These are phyloP conservation scores for Yamadazyma akitaensis DNA, from an alignment of 805 yeast genomes.

Conservation along the genomic window DNA sequence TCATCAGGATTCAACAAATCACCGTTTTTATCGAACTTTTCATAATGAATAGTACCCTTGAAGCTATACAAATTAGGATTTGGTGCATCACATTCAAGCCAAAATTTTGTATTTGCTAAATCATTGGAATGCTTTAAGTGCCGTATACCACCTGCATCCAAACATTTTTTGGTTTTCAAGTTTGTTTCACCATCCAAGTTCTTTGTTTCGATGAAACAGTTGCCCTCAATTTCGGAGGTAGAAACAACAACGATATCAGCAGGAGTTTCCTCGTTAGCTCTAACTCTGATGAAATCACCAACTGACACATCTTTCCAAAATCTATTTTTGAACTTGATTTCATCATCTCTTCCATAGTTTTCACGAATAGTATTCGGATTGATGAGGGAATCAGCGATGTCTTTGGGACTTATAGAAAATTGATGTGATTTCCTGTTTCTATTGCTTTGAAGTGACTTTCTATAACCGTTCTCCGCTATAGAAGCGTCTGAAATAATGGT, in stretches of 20 bases:
- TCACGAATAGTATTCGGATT: conserved; percentile 19
- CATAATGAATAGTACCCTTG: conserved; percentile 62
- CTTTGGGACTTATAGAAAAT: conserved; percentile 7
- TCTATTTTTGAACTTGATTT: conserved; percentile 42
- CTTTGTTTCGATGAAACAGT: conserved; percentile 76
- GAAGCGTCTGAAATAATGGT: conserved; percentile 36
- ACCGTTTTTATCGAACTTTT: conserved; percentile 21
- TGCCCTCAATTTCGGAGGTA: conserved; percentile 65
- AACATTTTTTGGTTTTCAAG: conserved; percentile 54
- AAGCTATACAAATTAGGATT: conserved; percentile 60
- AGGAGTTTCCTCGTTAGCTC: conserved; percentile 75
- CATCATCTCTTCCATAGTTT: conserved; percentile 22
- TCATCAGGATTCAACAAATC: conserved; percentile 44
- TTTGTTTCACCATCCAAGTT: conserved; percentile 84
- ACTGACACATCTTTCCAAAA: conserved; percentile 70
- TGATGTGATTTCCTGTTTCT: conserved; percentile 13
- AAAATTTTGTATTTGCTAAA: conserved; percentile 53
- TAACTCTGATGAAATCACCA: conserved; percentile 69
- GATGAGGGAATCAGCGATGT: conserved; percentile 18
- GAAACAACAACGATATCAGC: conserved; percentile 67
- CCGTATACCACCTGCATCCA: conserved; percentile 48
- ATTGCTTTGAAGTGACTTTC: conserved; percentile 8
- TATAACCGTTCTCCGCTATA: conserved; percentile 3
- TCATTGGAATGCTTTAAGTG: conserved; percentile 54
- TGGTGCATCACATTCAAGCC: conserved; percentile 74